phyloP scores from a whole-genome alignment of 345 rosid species.

The Eucalyptus caleyi region DNA sequence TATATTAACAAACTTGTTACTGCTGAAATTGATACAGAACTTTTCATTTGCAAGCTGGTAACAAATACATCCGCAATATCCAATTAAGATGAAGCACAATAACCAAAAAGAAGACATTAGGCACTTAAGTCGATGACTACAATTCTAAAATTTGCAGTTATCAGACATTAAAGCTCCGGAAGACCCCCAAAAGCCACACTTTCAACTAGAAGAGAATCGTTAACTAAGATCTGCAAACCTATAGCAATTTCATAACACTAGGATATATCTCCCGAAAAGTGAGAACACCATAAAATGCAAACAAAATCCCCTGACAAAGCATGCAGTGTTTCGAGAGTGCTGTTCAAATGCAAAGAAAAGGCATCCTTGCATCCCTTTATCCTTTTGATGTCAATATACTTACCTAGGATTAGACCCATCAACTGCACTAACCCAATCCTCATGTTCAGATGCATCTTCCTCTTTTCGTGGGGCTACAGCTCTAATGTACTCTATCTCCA shows the following conservation, averaged over 20 bases:
- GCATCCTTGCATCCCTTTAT: background rate
- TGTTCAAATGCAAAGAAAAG: background rate
- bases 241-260: background rate
- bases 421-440: constrained; percentile 96
- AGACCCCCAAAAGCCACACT: background rate
- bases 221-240: background rate
- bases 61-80: background rate
- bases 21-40: background rate
- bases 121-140: background rate
- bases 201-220: background rate
- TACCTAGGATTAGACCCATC: constrained; percentile 72
- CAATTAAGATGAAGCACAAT: background rate
- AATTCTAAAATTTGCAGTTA: background rate
- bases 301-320: background rate
- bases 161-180: background rate
- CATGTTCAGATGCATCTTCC: constrained; percentile 75
- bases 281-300: background rate
- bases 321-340: background rate
- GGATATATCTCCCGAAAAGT: background rate
- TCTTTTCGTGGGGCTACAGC: constrained; percentile 78
- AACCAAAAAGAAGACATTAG: background rate
- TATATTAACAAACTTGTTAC: background rate
- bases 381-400: background rate
- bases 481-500: constrained; percentile 89
- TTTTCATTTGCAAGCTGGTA: background rate